These are phyloP conservation scores for Ganoderma sinense DNA, from an alignment of 1,284 basidiomycete species.

Conservation along the genomic window DNA sequence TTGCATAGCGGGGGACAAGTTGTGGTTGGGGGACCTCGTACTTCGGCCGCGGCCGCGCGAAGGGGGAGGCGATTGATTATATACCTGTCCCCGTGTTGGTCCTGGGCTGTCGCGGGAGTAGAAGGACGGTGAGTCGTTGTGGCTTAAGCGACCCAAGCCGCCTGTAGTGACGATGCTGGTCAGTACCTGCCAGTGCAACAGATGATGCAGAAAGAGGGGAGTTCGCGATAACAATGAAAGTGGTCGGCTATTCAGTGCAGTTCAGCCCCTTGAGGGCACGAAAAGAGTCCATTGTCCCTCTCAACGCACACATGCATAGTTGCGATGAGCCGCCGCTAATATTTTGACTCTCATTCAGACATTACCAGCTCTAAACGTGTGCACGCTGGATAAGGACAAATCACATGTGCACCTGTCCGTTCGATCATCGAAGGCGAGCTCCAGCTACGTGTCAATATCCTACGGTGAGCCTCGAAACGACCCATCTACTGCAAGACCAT, in stretches of 20 bases:
- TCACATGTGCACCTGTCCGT: no score
- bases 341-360: no score
- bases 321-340: no score
- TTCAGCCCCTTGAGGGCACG: background rate
- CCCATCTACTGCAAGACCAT: no score
- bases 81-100: conserved; percentile 14
- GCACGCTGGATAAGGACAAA: no score
- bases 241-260: background rate
- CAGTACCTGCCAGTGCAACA: background rate
- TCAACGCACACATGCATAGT: no score
- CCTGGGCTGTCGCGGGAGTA: conserved; percentile 34
- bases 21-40: conserved; percentile 18
- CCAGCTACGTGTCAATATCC: no score
- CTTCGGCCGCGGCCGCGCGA: conserved; percentile 24
- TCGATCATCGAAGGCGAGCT: no score
- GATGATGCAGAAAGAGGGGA: background rate
- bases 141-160: conserved; percentile 23
- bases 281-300: no score
- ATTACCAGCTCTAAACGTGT: no score
- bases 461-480: no score
- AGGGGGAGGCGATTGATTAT: conserved; percentile 24
- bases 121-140: conserved; percentile 35
- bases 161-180: conserved; percentile 17
- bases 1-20: conserved; percentile 24
- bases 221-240: background rate